Base-by-base conservation (phyloP, 768 basidiomycete genomes). In the Boletus edulis region DNA sequence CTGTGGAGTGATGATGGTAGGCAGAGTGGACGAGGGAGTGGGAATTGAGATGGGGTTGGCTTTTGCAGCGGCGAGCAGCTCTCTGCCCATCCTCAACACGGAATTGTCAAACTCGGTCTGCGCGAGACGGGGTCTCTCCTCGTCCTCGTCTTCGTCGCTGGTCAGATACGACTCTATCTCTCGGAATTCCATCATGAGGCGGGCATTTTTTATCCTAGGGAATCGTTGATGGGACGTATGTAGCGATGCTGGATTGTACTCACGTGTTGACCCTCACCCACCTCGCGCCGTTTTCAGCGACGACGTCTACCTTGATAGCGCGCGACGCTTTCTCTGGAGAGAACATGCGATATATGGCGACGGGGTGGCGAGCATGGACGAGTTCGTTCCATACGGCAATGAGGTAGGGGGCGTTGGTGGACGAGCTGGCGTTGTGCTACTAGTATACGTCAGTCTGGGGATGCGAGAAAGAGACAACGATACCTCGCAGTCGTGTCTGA, bases 251-350 rank as follows among this genome's bases (percentile, higher is more conserved):
- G 29, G 1, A 46, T 31, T 15, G 40, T 24, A 82, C 87, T 66
- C 65, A 92, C 92, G 92, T 94, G 71, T 94, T 94, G 35, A 94
- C 81, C 61, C 91, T 81, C 39, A 91, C 84, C 94, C 94, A 96
- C 4, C 75, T 73, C 22, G 79, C 73, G 1, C 93, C 92, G 41
- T 84, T 81, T 20, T 89, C 83, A 2, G 86, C 85, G 14, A 94
- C 84, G 14, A 94, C 77, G 62, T 95, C 93, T 1, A 95, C 85
- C 62, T 94, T 94, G 40, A 85, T 78, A 1, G 64, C 58, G 38
- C 57, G 48, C 1, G 12, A 22, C 9, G 14, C 15, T 10, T 13
- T 29, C 15, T 18, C 17, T 5, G 27, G 17, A 48, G 38, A 51
- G 52, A 85, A 87, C 1, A 74, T 79, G 59, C 80, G 84, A 65